These are phyloP conservation scores for Alternaria sp. DNA, from an alignment of 2,329 filamentous ascomycete genomes.

Conservation along the genomic window DNA sequence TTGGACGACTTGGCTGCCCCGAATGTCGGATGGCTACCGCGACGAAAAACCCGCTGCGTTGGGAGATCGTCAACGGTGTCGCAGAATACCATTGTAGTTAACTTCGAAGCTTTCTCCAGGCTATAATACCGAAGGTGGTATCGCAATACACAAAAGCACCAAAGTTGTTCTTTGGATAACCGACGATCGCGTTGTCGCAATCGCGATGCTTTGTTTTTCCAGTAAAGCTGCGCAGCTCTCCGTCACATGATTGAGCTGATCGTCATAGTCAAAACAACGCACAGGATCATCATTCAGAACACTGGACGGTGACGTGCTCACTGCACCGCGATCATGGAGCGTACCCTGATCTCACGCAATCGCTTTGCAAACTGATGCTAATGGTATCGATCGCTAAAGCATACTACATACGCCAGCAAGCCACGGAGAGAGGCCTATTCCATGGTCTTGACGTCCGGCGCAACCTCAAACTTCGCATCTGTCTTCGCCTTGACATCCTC, in stretches of 20 bases:
- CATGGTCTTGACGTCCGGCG: slow-evolving; percentile 83
- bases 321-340: not conserved
- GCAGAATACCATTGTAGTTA: not conserved
- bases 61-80: not conserved
- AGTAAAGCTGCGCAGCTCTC: not conserved
- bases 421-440: slow-evolving; percentile 25
- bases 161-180: not conserved
- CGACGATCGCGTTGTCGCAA: not conserved
- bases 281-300: not conserved
- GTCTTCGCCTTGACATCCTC: slow-evolving; percentile 90
- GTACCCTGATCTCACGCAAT: not conserved
- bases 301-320: not conserved
- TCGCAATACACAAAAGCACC: not conserved
- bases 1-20: slow-evolving; percentile 10
- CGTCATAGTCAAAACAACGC: not conserved
- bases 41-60: not conserved
- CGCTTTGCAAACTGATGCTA: not conserved
- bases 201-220: not conserved
- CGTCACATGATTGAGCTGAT: not conserved
- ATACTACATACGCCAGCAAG: not conserved
- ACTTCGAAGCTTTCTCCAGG: not conserved
- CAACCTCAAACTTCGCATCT: slow-evolving; percentile 81
- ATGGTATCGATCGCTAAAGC: not conserved
- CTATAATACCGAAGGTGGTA: not conserved
- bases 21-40: slow-evolving; percentile 3